phyloP scores from a whole-genome alignment of 176 grass and related monocot genomes.

The Triticum monococcum region DNA sequence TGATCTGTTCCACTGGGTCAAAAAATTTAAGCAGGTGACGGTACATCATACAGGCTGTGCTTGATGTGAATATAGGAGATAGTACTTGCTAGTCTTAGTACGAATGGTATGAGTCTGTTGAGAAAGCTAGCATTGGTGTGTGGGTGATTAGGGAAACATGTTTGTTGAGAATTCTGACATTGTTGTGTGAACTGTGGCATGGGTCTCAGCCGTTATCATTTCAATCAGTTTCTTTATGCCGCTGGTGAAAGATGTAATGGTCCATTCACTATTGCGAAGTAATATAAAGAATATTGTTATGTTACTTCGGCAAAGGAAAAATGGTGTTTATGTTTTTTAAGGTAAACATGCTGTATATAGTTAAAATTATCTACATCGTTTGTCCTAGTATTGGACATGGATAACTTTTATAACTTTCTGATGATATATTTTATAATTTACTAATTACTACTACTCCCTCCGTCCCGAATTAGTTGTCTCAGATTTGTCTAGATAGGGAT shows the following conservation, averaged over 20 bases:
- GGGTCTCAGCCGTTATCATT: neutral
- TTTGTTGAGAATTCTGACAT: neutral
- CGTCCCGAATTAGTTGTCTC: too few relatives aligned
- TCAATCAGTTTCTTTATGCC: neutral
- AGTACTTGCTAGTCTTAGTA: neutral
- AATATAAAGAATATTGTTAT: neutral
- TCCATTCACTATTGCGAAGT: neutral
- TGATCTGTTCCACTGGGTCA: neutral
- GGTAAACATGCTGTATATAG: neutral
- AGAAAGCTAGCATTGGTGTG: neutral
- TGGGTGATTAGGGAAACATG: neutral
- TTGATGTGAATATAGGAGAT: neutral
- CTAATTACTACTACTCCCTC: neutral
- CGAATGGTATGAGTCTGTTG: neutral
- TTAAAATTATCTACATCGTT: neutral
- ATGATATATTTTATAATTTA: neutral
- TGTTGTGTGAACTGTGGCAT: neutral
- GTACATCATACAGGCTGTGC: neutral
- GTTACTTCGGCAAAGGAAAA: slow-evolving; percentile 12
- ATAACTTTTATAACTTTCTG: neutral
- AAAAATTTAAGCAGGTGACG: neutral
- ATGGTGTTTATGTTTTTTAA: neutral
- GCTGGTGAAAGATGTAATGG: neutral
- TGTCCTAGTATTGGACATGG: neutral
- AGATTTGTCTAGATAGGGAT: too few relatives aligned